Evolutionary conservation across 768 basidiomycete species (phyloP).

Genomic region (Lentinula aciculospora): DNA sequence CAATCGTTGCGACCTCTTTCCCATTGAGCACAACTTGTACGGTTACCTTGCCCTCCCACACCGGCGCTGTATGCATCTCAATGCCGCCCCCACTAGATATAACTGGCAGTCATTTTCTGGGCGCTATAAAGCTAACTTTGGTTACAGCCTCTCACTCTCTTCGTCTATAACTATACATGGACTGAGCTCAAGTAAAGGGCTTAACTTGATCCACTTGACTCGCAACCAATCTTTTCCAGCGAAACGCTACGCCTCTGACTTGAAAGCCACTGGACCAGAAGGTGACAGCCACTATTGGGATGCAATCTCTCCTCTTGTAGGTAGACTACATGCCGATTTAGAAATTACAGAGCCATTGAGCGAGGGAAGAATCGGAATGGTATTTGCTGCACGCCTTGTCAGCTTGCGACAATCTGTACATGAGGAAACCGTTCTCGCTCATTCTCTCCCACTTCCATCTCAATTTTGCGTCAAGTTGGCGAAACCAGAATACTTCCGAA

Average conservation of each 20-base stretch:
- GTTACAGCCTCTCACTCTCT: too few relatives aligned
- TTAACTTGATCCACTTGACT: background rate
- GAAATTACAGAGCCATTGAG: background rate
- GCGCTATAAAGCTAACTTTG: too few relatives aligned
- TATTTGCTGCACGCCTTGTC: background rate
- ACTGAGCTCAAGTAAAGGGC: background rate
- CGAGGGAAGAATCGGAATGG: background rate
- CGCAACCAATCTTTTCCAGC: background rate
- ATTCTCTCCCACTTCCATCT: background rate
- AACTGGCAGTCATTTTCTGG: too few relatives aligned
- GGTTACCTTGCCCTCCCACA: too few relatives aligned
- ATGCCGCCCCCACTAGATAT: too few relatives aligned
- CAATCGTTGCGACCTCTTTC: too few relatives aligned
- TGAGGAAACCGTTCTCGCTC: background rate
- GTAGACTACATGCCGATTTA: background rate
- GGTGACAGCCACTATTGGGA: constrained; percentile 25
- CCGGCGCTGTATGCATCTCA: too few relatives aligned
- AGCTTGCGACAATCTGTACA: background rate
- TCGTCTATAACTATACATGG: background rate
- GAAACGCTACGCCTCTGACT: background rate
- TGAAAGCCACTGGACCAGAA: constrained; percentile 5
- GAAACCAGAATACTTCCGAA: background rate
- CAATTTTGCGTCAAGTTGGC: background rate
- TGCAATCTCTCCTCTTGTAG: background rate
- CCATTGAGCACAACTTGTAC: too few relatives aligned